A percentile compares a stretch with the other conserved stretches of the same genome.
Evolutionary conservation across 139 green algal genomes (phyloP).

Genomic region (Choricystis sp.): DNA sequence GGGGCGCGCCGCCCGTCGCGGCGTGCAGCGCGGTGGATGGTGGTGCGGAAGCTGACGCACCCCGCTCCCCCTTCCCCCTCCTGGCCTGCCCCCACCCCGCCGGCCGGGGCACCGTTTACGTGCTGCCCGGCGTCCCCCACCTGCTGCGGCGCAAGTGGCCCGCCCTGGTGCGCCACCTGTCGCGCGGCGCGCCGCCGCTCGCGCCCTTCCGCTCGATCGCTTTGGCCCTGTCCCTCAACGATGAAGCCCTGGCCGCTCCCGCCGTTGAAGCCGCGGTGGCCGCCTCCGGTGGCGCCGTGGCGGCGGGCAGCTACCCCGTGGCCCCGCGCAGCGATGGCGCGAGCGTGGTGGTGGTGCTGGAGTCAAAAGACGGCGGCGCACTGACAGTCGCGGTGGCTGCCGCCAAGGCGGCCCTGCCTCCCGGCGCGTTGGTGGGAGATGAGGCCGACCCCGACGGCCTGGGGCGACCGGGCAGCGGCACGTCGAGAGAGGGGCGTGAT

Average conservation of each 20-base stretch:
- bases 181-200: conserved; percentile 9
- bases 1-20: neutral
- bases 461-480: too few relatives aligned
- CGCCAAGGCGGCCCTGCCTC: neutral
- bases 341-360: conserved; percentile 34
- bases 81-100: conserved; percentile 37
- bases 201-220: conserved; percentile 40
- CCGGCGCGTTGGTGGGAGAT: neutral
- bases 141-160: conserved; percentile 54
- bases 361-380: conserved; percentile 27
- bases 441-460: conserved; percentile 1
- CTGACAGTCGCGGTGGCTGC: conserved; percentile 11
- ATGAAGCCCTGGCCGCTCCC: conserved; percentile 30
- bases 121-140: conserved; percentile 61
- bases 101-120: conserved; percentile 72
- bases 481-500: too few relatives aligned
- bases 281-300: conserved; percentile 23
- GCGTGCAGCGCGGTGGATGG: conserved; percentile 8
- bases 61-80: conserved; percentile 47
- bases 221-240: conserved; percentile 19
- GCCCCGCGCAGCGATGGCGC: conserved; percentile 23
- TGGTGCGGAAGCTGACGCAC: conserved; percentile 22
- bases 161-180: conserved; percentile 27
- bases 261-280: conserved; percentile 27
- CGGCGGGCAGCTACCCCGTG: conserved; percentile 45